Base-by-base conservation (phyloP, 2,329 filamentous ascomycete species). In the Paramyrothecium roridum region DNA sequence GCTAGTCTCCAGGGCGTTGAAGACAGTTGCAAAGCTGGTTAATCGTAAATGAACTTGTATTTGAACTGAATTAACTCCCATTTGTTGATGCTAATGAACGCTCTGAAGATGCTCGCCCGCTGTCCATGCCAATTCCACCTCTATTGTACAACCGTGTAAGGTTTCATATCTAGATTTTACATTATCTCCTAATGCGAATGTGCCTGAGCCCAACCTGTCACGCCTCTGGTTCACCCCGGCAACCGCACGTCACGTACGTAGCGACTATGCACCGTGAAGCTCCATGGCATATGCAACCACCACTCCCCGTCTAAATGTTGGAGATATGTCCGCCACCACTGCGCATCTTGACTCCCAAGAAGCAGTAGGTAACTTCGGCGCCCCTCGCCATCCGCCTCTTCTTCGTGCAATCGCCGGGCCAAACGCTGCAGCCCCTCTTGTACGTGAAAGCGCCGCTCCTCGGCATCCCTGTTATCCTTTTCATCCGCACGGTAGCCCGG, bases 221-320 rank as follows among this genome's bases (percentile, higher is more conserved):
- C 26, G 10, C 6, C 26, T 30, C 26, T 6, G 37, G 6, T 13
- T 43, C 37, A 43, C 37, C 23, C 47, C 16, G 26, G 46, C 13
- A 54, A 22, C 43, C 30, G 43, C 21, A 52, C 46, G 10, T 53
- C 55, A 16, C 37, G 13, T 19, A 43, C 49, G 52, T 55, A 55
- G 53, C 60, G 57, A 20, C 53, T 56, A 37, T 61, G 62, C 54
- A 61, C 57, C 17, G 59, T 61, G 33, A 62, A 60, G 8, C 59
- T 58, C 65, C 65, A 67, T 6, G 63, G 60, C 59, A 65, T 61
- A 37, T 64, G 57, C 49, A 65, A 52, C 65, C 65, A 67, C 65
- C 65, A 67, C 53, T 63, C 60, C 13, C 64, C 65, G n/a, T 59
- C 49, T 19, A 67, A 48, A 30, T 63, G 56, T 53, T 65, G 58